Base-by-base conservation (phyloP, 805 yeast genomes). In the Starmerella lactis-condensi region DNA sequence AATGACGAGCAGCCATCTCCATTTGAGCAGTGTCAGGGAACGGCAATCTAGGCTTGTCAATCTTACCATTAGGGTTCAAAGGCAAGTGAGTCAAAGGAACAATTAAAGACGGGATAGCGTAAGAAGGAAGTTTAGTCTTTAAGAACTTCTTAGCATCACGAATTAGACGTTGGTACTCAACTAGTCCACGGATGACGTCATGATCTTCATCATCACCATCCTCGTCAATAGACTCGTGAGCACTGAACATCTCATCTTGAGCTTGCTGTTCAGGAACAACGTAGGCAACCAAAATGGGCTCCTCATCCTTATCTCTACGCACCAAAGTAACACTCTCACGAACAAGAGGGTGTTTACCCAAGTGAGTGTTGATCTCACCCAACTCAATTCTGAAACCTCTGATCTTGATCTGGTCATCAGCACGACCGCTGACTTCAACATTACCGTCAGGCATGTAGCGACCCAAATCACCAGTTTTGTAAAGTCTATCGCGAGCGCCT, bases 321-420 rank as follows among this genome's bases (percentile, higher is more conserved):
- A 89, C 96, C 35, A 89, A 61, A 1, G 98, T 89, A 31, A 82
- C 63, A 50, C 89, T 89, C 55, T 89, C 95, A 52, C 96, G 72
- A 30, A 89, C 92, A 40, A 71, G 58, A 2, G 89, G 77, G 59
- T 83, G 94, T 53, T 82, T 93, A 10, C 95, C 82, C 39, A 89
- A 68, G 51, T 89, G 93, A 11, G 98, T 89, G 54, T 89, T 96
- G 50, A 89, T 91, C 57, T 89, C 99, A 37, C 99, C 99, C 34
- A 89, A 64, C 58, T 89, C 99, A 41, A 89, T 91, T 58, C 99
- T 71, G 69, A 89, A 91, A 2, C 99, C 99, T 60, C 99, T 72
- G 43, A 89, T 89, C 56, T 89, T 89, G 38, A 89, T 94, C 56
- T 89, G 99, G 52, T 85, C 96, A 58, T 89, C 99, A 17, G 98